phyloP scores from a whole-genome alignment of 2,329 filamentous ascomycete species.

The Neonectria magnoliae region DNA sequence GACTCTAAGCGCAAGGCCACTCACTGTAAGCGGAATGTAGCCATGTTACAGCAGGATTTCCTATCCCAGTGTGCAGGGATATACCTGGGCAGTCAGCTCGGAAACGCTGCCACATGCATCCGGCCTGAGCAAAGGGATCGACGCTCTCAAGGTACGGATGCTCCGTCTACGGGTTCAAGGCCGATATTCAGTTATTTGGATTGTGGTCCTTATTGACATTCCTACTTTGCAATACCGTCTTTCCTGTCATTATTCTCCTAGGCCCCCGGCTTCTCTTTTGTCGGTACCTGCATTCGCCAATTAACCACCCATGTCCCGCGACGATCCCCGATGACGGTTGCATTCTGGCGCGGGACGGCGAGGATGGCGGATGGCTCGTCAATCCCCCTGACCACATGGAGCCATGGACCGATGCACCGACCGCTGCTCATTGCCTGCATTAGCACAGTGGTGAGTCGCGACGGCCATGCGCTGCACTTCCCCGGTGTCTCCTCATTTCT shows the following conservation, averaged over 20 bases:
- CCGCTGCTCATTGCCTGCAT: conserved; percentile 20
- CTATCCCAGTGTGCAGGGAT: conserved; percentile 23
- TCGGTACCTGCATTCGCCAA: conserved; percentile 26
- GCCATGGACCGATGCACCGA: conserved; percentile 14
- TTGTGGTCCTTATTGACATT: neutral
- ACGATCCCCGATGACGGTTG: conserved; percentile 26
- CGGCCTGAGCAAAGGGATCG: conserved; percentile 11
- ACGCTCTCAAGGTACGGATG: neutral
- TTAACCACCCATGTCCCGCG: conserved; percentile 23
- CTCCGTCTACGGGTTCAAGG: neutral
- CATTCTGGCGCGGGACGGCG: conserved; percentile 15
- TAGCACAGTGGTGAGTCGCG: conserved; percentile 13
- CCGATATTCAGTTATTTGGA: neutral
- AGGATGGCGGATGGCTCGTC: conserved; percentile 16
- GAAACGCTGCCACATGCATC: conserved; percentile 20
- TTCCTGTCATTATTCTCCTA: neutral
- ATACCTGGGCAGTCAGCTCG: conserved; percentile 16
- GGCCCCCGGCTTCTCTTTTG: conserved; percentile 7
- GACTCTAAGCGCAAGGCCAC: conserved; percentile 15
- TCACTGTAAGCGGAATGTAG: conserved; percentile 12
- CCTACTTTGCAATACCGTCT: neutral
- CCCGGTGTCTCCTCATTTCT: conserved; percentile 13
- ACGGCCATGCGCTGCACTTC: conserved; percentile 15
- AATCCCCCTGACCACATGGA: conserved; percentile 14
- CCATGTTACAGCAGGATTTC: conserved; percentile 28